Percentiles rank a stretch among this genome's conserved stretches.
Conservation (phyloP, 495 filamentous ascomycete species). For the Neurospora sp. region DNA sequence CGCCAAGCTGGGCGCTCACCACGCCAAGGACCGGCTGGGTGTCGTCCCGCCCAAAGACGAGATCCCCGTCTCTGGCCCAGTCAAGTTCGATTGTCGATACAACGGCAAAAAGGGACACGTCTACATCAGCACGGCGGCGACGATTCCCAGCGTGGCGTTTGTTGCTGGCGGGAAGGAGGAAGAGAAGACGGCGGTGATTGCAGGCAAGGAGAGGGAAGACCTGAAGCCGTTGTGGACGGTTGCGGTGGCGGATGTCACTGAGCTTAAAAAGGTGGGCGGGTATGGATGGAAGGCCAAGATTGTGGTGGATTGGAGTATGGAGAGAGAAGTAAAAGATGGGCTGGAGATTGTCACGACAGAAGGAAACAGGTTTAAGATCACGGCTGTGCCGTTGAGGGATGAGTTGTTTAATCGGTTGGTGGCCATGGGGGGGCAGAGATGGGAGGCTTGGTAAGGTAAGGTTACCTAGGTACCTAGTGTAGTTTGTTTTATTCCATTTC, state of each 20-base stretch:
- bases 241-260: conserved; percentile 42
- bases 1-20: conserved; percentile 53
- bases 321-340: conserved; percentile 68
- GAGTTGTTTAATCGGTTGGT: conserved; percentile 80
- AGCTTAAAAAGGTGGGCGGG: conserved; percentile 74
- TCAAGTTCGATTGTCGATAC: conserved; percentile 65
- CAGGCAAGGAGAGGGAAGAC: conserved; percentile 41
- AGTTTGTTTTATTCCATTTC: background rate
- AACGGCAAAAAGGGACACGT: conserved; percentile 62
- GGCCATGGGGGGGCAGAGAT: conserved; percentile 77
- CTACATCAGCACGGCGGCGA: conserved; percentile 53
- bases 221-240: conserved; percentile 45
- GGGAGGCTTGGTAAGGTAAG: conserved; percentile 59
- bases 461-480: no score
- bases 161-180: conserved; percentile 16
- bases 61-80: conserved; percentile 46
- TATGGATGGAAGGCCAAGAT: conserved; percentile 85
- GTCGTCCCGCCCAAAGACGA: conserved; percentile 46
- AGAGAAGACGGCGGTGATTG: conserved; percentile 19
- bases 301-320: conserved; percentile 72
- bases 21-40: conserved; percentile 62
- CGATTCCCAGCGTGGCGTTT: conserved; percentile 52
- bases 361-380: conserved; percentile 50
- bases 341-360: conserved; percentile 52
- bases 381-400: conserved; percentile 63